phyloP scores from a whole-genome alignment of 2,329 filamentous ascomycete genomes.

The Venturia carpophila region DNA sequence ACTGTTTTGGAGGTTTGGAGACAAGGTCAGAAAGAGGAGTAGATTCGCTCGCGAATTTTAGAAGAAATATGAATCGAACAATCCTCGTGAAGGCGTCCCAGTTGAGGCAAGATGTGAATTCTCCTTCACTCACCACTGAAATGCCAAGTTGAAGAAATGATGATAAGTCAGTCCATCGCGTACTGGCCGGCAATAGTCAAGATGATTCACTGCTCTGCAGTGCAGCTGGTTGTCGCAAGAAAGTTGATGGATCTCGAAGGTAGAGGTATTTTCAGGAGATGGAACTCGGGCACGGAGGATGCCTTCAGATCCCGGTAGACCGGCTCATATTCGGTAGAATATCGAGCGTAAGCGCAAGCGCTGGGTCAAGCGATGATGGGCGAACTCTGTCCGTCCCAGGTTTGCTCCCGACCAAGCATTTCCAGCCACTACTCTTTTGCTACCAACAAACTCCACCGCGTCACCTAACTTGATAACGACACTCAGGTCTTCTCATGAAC shows the following conservation, averaged over 20 bases:
- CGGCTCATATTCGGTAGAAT: too few species aligned
- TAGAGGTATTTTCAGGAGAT: background rate
- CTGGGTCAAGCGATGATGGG: background rate
- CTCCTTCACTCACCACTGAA: background rate
- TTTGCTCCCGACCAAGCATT: too few species aligned
- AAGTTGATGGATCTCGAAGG: too few species aligned
- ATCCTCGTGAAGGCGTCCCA: background rate
- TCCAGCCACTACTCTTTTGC: background rate
- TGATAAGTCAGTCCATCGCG: too few species aligned
- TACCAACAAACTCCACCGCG: background rate
- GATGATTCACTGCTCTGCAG: too few species aligned
- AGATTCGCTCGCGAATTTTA: background rate
- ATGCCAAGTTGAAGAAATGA: too few species aligned
- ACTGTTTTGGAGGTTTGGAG: slow-evolving; percentile 31
- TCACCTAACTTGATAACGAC: background rate
- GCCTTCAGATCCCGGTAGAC: too few species aligned
- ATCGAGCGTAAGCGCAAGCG: background rate
- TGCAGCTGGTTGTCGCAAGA: too few species aligned
- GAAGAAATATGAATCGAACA: background rate
- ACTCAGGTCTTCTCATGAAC: background rate
- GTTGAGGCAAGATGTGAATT: background rate
- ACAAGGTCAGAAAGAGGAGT: slow-evolving; percentile 14
- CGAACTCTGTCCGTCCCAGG: too few species aligned
- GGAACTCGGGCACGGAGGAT: too few species aligned
- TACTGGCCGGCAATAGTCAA: too few species aligned